phyloP scores from a whole-genome alignment of 1,139 yeast species.

The Scheffersomyces insectosa region DNA sequence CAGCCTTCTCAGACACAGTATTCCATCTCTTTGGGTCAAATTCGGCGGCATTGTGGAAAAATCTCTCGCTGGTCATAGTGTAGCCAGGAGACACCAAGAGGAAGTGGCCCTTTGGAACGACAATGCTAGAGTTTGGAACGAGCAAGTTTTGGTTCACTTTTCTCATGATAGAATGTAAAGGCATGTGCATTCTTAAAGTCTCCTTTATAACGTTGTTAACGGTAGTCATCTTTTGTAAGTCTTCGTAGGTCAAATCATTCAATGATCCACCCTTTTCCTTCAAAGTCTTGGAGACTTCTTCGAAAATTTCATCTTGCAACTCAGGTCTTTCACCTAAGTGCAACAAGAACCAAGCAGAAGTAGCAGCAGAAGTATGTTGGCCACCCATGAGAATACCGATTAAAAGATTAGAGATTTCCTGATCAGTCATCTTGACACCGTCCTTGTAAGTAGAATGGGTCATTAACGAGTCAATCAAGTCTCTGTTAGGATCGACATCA shows the following conservation, averaged over 20 bases:
- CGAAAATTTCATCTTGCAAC: conserved; percentile 73
- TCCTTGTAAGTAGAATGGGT: conserved; percentile 83
- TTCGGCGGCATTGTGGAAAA: conserved; percentile 69
- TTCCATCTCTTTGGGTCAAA: conserved; percentile 91
- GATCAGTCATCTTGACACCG: conserved; percentile 91
- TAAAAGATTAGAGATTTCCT: conserved; percentile 88
- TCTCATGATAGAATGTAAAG: conserved; percentile 93
- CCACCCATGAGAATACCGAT: conserved; percentile 99
- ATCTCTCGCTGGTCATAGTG: conserved; percentile 73
- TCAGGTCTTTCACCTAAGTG: conserved; percentile 88
- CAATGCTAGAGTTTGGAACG: conserved; percentile 76
- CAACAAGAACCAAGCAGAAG: conserved; percentile 91
- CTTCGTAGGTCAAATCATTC: conserved; percentile 72
- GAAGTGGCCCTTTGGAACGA: conserved; percentile 87
- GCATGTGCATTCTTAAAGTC: conserved; percentile 93
- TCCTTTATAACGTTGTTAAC: conserved; percentile 85
- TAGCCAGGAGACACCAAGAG: conserved; percentile 94
- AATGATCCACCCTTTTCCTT: conserved; percentile 41
- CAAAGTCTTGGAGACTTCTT: conserved; percentile 69
- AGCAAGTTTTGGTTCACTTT: conserved; percentile 77
- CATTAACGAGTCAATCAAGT: conserved; percentile 87
- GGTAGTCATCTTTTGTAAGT: conserved; percentile 77
- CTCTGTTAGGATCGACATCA: conserved; percentile 76
- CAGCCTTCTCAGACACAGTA: conserved; percentile 8
- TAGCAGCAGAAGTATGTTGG: conserved; percentile 96